Percentiles rank a stretch among this genome's conserved stretches.
Conservation (phyloP, 2,329 filamentous ascomycete species). For the Tolypocladium ovalisporum region DNA sequence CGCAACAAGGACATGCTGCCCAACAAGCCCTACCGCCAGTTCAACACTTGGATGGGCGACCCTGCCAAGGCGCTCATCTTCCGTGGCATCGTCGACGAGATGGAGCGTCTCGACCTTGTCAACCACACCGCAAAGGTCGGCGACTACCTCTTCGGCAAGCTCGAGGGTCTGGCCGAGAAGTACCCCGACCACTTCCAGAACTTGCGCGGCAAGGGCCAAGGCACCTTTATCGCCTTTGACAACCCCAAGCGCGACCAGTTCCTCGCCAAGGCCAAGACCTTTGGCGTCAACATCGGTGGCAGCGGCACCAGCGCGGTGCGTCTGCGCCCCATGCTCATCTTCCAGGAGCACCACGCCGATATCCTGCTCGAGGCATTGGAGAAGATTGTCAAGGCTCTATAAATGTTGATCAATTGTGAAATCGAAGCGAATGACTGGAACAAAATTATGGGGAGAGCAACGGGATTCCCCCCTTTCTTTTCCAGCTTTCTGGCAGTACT, state of each 20-base stretch:
- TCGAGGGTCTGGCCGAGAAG: constrained; percentile 55
- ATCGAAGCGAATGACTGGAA: background rate
- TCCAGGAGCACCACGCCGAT: constrained; percentile 85
- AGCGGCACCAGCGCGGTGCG: constrained; percentile 66
- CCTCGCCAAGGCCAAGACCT: constrained; percentile 63
- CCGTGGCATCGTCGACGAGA: constrained; percentile 74
- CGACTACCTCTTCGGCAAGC: constrained; percentile 62
- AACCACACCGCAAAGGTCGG: constrained; percentile 67
- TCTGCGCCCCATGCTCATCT: constrained; percentile 80
- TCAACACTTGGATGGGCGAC: constrained; percentile 98
- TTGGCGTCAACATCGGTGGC: constrained; percentile 82
- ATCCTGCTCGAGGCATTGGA: constrained; percentile 70
- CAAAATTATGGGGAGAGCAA: no score
- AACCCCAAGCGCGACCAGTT: constrained; percentile 70
- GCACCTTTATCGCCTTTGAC: constrained; percentile 91
- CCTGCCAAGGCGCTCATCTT: constrained; percentile 76
- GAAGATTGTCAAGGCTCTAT: constrained; percentile 50
- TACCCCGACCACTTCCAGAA: constrained; percentile 74
- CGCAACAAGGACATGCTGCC: constrained; percentile 69
- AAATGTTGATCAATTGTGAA: background rate
- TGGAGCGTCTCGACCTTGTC: constrained; percentile 67
- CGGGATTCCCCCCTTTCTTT: no score
- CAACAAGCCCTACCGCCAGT: constrained; percentile 91
- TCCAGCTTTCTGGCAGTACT: background rate
- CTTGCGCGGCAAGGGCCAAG: constrained; percentile 76